phyloP scores from a whole-genome alignment of 1,284 basidiomycete species.

The Coniferiporia sulphurascens region DNA sequence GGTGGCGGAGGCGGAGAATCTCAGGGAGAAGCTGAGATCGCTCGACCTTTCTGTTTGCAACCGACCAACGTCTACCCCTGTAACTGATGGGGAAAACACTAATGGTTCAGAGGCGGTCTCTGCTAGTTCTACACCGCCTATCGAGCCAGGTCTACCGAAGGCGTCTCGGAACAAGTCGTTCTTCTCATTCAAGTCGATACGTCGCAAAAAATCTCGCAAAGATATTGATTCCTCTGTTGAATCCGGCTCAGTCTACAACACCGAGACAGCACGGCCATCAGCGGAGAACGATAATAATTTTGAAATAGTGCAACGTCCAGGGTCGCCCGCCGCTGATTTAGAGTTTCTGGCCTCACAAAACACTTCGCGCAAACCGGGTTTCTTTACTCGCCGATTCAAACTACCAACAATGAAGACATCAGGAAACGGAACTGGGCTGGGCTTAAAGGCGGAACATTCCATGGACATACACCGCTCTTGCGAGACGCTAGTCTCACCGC shows the following conservation, averaged over 20 bases:
- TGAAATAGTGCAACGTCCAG: not conserved
- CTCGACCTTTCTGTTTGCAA: constrained; percentile 7
- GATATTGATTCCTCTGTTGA: not conserved
- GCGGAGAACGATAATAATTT: not conserved
- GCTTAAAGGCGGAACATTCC: constrained; percentile 44
- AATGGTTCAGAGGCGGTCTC: not conserved
- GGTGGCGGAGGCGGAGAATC: constrained; percentile 13
- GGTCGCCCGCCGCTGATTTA: not conserved
- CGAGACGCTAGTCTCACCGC: not conserved
- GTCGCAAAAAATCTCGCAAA: constrained; percentile 14
- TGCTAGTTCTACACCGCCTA: not conserved
- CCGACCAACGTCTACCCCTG: not conserved
- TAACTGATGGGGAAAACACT: not conserved
- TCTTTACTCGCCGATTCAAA: constrained; percentile 13
- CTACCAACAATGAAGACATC: constrained; percentile 1
- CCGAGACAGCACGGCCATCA: not conserved
- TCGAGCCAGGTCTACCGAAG: not conserved
- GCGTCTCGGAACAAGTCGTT: constrained; percentile 6
- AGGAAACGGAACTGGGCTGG: constrained; percentile 30
- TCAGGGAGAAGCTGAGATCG: constrained; percentile 10
- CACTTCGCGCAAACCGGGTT: not conserved
- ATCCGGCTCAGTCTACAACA: not conserved
- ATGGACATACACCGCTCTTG: constrained; percentile 4
- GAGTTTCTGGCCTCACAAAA: not conserved
- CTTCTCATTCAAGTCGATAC: constrained; percentile 13